These are phyloP conservation scores for Macrocybe gigantea DNA, from an alignment of 768 basidiomycete species.

Conservation along the genomic window DNA sequence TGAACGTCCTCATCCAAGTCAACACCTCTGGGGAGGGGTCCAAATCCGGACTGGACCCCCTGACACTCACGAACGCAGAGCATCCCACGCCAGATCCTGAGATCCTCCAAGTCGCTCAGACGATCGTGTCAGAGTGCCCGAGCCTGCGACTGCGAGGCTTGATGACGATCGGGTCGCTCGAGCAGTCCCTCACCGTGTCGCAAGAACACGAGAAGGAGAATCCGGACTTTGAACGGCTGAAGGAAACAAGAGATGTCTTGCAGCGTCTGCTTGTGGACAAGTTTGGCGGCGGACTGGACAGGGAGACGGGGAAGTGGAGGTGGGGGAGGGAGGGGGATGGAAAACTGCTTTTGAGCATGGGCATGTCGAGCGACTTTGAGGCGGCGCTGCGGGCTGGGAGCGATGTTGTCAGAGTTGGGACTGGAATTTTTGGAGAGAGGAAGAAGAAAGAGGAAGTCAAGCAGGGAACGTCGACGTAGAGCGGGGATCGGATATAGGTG, in stretches of 20 bases:
- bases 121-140: conserved; percentile 71
- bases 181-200: conserved; percentile 55
- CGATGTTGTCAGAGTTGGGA: conserved; percentile 87
- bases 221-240: conserved; percentile 67
- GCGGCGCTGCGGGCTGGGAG: conserved; percentile 80
- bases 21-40: conserved; percentile 92
- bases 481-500: too few species aligned
- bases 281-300: conserved; percentile 4
- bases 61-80: conserved; percentile 18
- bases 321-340: conserved; percentile 49
- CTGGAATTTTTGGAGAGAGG: conserved; percentile 80
- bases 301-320: conserved; percentile 10
- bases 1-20: conserved; percentile 86
- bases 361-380: conserved; percentile 95
- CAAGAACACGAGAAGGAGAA: conserved; percentile 38
- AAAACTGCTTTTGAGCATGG: conserved; percentile 76
- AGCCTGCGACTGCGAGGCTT: conserved; percentile 74
- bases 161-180: conserved; percentile 94
- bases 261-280: conserved; percentile 34
- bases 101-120: conserved; percentile 57
- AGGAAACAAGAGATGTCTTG: conserved; percentile 56
- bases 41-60: conserved; percentile 80
- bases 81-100: conserved; percentile 34
- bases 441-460: conserved; percentile 36
- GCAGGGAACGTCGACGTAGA: too few species aligned